Percentiles rank a stretch among this genome's conserved stretches.
These are phyloP conservation scores for Pinus taeda DNA, from an alignment of 75 land plant species.

Conservation along the genomic window DNA sequence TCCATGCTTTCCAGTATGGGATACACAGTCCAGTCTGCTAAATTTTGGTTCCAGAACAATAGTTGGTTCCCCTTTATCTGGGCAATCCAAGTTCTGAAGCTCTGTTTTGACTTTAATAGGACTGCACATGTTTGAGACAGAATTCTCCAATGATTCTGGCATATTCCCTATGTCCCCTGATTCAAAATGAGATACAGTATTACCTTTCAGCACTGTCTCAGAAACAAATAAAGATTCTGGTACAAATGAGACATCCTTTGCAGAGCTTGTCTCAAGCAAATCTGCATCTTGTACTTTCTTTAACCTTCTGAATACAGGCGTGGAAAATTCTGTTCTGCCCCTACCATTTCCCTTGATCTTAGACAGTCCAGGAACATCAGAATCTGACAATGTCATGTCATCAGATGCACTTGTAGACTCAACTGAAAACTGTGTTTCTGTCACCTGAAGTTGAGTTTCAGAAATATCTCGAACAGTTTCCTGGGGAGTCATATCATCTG, in stretches of 20 bases:
- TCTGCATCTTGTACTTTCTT: background rate
- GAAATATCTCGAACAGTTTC: background rate
- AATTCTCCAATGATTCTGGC: background rate
- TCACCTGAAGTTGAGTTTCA: background rate
- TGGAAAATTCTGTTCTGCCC: background rate
- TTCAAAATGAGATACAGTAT: slow-evolving; percentile 7
- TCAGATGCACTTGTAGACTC: background rate
- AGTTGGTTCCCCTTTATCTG: background rate
- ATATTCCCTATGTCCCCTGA: background rate
- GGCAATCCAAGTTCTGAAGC: slow-evolving; percentile 11
- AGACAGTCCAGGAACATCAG: background rate
- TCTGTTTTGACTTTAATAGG: background rate
- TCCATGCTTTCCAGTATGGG: background rate
- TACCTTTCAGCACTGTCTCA: slow-evolving; percentile 27
- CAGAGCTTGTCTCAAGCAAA: slow-evolving; percentile 11
- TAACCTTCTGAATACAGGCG: background rate
- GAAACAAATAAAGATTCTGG: slow-evolving; percentile 59
- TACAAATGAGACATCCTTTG: slow-evolving; percentile 29
- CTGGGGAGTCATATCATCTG: slow-evolving; percentile 35
- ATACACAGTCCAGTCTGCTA: slow-evolving; percentile 9
- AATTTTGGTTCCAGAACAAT: background rate
- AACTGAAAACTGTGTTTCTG: background rate
- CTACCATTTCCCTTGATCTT: background rate
- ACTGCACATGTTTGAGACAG: background rate
- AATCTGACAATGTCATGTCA: background rate